Evolutionary conservation across 2,329 filamentous ascomycete genomes (phyloP), one percentile per base, ranked within the genome.

Genomic region (Ophiocordyceps camponoti-leonardi): DNA sequence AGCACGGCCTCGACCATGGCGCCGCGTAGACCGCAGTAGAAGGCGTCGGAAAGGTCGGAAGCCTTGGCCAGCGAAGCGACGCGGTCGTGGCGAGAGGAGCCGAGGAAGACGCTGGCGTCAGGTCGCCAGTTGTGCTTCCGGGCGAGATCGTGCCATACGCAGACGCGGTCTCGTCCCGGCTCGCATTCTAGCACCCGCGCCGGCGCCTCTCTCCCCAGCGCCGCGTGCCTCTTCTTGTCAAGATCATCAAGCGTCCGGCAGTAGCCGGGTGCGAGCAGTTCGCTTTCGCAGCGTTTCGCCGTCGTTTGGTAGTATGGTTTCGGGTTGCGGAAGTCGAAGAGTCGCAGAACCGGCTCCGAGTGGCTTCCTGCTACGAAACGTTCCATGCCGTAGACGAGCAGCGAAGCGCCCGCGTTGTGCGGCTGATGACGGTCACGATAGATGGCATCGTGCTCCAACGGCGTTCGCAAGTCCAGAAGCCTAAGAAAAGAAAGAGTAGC

Each of bases 401-500:
- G 60, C 0, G 69, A 62, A 47, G 69, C 69, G 26, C 66, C 61
- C 14, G 64, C 56, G 28, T 67, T 62, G 47, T 61, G 63, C 0
- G 71, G 62, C 47, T 74, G 65, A 48, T 73, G 68, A 46, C 69
- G 67, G 51, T 77, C 72, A 35, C 72, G 67, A 53, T 73, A 77
- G 8, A 73, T 52, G 10, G 62, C 60, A 45, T 73, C 71, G 28
- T 65, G 58, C 1, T 62, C 49, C 0, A 65, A 69, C 0, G 69
- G 65, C 0, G 70, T 69, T 13, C 73, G 67, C 2, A 72, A 52
- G 49, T 77, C 73, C 47, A 67, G 62, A 1, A 75, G 65, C 61
- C 16, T 42, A 30, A 8, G 22, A 23, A 23, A 6, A 23, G 22
- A 23, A 23, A 6, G 6, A 28, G 10, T n/a, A 13, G 14, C 11